These are phyloP conservation scores for Yamadazyma paraphyllophila DNA, from an alignment of 805 yeast genomes.

Conservation along the genomic window DNA sequence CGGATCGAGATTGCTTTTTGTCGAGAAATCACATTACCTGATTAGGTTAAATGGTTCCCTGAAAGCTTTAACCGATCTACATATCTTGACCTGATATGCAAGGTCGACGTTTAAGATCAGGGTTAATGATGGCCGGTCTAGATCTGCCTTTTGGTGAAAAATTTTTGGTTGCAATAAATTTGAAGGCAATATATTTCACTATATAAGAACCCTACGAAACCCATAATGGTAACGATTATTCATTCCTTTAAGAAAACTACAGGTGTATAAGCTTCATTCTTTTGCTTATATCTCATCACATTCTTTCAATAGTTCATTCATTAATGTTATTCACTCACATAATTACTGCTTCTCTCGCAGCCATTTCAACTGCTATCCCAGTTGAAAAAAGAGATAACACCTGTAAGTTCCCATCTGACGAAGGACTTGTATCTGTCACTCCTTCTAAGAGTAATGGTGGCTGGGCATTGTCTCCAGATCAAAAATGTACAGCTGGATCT, in stretches of 20 bases:
- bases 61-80: background rate
- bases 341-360: slow-evolving; percentile 17
- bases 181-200: no score
- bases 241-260: background rate
- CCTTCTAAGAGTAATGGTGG: slow-evolving; percentile 62
- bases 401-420: slow-evolving; percentile 67
- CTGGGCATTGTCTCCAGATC: slow-evolving; percentile 84
- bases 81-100: slow-evolving; percentile 1
- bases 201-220: no score
- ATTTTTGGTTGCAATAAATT: no score
- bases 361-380: slow-evolving; percentile 23
- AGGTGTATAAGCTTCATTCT: slow-evolving; percentile 1
- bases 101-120: background rate
- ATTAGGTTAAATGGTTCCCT: slow-evolving; percentile 1
- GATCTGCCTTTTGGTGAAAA: background rate
- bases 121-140: slow-evolving; percentile 2
- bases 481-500: slow-evolving; percentile 66
- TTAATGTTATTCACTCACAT: slow-evolving; percentile 12
- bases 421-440: slow-evolving; percentile 71
- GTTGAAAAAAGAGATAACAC: slow-evolving; percentile 33
- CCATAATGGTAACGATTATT: background rate
- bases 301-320: background rate
- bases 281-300: background rate
- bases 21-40: slow-evolving; percentile 1
- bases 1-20: background rate